A percentile compares a stretch with the other conserved stretches of the same genome.
phyloP scores from a whole-genome alignment of 768 basidiomycete species.

The Melanogaster broomeanus region DNA sequence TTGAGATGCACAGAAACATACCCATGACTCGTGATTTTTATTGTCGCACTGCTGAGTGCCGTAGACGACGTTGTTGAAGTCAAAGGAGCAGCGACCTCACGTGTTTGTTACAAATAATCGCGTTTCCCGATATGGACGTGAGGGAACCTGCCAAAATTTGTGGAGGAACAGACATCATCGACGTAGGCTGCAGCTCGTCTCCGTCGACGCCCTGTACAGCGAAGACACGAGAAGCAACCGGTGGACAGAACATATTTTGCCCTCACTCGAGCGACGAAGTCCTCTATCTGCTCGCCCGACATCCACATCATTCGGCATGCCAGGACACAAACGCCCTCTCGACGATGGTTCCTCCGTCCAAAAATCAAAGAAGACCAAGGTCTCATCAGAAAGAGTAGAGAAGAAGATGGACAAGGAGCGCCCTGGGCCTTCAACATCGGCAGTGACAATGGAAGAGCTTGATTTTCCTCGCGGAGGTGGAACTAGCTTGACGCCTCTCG shows the following conservation, averaged over 20 bases:
- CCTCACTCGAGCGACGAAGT: not conserved
- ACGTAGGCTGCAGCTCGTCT: not conserved
- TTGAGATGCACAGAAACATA: slow-evolving; percentile 11
- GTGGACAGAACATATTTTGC: not conserved
- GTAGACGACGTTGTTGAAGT: not conserved
- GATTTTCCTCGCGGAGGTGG: slow-evolving; percentile 98
- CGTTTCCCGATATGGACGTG: slow-evolving; percentile 14
- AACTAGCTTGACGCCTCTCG: slow-evolving; percentile 81
- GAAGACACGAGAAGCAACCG: not conserved
- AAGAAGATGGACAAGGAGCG: slow-evolving; percentile 24
- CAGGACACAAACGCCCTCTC: slow-evolving; percentile 59
- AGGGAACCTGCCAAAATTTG: slow-evolving; percentile 12
- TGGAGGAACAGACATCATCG: not conserved
- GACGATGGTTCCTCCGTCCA: slow-evolving; percentile 52
- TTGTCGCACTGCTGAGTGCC: not conserved
- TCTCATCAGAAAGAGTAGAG: slow-evolving; percentile 31
- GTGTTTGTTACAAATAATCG: not conserved
- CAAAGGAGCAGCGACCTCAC: not conserved
- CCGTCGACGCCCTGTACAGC: not conserved
- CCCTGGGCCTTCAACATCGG: slow-evolving; percentile 36
- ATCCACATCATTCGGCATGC: slow-evolving; percentile 29
- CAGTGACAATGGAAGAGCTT: slow-evolving; percentile 62
- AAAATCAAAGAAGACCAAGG: slow-evolving; percentile 65
- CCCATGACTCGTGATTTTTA: slow-evolving; percentile 27
- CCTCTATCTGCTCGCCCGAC: not conserved